phyloP scores from a whole-genome alignment of 305 asterid species.

The Euphrasia arctica region DNA sequence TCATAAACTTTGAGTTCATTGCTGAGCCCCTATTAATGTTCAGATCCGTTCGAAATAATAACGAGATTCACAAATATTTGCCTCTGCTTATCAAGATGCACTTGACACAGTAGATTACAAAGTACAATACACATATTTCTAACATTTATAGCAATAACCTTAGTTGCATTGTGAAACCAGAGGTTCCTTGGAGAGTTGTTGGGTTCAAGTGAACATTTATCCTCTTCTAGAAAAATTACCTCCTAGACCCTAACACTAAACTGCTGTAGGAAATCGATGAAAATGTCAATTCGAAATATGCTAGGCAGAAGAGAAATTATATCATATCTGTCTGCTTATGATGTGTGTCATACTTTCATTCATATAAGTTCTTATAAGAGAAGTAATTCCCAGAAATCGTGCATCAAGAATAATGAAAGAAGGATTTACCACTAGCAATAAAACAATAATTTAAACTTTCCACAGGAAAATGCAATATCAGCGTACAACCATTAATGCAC shows the following conservation, averaged over 20 bases:
- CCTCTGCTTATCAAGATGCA: slow-evolving; percentile 5
- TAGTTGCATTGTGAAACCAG: no score
- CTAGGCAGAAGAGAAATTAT: background rate
- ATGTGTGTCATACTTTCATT: background rate
- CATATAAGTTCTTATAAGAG: background rate
- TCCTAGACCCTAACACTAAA: background rate
- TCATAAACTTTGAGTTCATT: background rate
- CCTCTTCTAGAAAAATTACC: no score
- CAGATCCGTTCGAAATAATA: background rate
- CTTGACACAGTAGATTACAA: background rate
- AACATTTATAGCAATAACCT: background rate
- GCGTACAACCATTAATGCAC: slow-evolving; percentile 2
- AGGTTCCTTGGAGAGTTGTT: no score
- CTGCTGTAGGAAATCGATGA: background rate
- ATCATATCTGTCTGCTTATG: background rate
- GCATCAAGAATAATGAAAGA: background rate
- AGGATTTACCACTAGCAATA: no score
- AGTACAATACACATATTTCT: background rate
- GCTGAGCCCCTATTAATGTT: background rate
- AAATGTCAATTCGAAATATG: background rate
- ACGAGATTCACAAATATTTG: background rate
- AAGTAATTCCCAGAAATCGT: background rate
- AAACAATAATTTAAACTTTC: background rate
- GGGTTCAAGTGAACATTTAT: no score
- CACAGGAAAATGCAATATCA: slow-evolving; percentile 2